A percentile compares a stretch with the other conserved stretches of the same genome.
These are phyloP conservation scores for Pisolithus tinctorius DNA, from an alignment of 768 basidiomycete genomes.

Conservation along the genomic window DNA sequence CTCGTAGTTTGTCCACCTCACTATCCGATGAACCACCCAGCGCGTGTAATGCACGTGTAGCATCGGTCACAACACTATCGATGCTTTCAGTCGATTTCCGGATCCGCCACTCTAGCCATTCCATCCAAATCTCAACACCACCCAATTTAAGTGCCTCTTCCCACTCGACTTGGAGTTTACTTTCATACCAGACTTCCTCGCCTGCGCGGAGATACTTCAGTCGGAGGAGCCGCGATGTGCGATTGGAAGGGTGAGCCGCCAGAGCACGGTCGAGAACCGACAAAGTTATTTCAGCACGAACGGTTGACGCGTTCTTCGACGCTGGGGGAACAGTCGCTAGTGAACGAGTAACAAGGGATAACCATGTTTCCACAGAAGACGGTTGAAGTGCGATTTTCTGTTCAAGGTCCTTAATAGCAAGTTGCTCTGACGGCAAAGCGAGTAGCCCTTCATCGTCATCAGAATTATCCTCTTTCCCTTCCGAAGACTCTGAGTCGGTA, in stretches of 20 bases:
- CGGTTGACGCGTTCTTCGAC: conserved; percentile 63
- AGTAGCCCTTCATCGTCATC: conserved; percentile 27
- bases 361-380: conserved; percentile 52
- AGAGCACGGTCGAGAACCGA: conserved; percentile 65
- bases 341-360: conserved; percentile 55
- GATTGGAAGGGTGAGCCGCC: conserved; percentile 45
- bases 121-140: conserved; percentile 60
- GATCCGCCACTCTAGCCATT: conserved; percentile 76
- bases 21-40: conserved; percentile 36
- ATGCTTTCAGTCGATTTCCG: conserved; percentile 41
- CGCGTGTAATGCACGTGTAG: conserved; percentile 37
- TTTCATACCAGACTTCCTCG: conserved; percentile 62
- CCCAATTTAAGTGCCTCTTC: conserved; percentile 50
- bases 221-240: conserved; percentile 43
- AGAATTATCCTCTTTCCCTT: conserved; percentile 27
- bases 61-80: conserved; percentile 48
- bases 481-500: conserved; percentile 30
- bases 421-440: conserved; percentile 48
- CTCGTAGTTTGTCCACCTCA: conserved; percentile 49
- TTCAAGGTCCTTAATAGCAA: conserved; percentile 53
- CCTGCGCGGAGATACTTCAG: conserved; percentile 64
- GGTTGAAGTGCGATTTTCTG: conserved; percentile 45
- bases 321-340: conserved; percentile 53
- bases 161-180: conserved; percentile 59
- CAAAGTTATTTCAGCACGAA: conserved; percentile 64